Base-by-base conservation (phyloP, 768 basidiomycete species). In the Gymnopilus junonius region DNA sequence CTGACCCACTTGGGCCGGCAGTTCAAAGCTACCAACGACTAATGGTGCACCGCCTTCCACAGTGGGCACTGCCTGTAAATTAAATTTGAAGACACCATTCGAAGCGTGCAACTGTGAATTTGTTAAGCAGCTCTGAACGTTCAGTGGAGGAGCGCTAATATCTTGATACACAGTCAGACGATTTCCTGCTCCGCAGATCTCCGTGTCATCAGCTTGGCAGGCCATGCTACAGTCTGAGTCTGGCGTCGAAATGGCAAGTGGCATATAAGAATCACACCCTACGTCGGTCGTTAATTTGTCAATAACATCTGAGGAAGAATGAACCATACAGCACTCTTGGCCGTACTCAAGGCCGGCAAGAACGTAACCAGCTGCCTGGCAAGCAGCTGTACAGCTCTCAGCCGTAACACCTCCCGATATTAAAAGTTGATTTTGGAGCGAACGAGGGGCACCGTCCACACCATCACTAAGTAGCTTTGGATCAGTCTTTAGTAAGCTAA, bases 161-260 rank as follows among this genome's bases (percentile, higher is more conserved):
- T 51, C 50, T 29, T 29, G 29, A 25, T 51, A 51, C 5, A 51
- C 32, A 31, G 50, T n/a, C n/a, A 45, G 43, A 23, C 43, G 14
- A 46, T 77, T 71, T 2, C 82, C 83, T 1, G 83, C 85, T 32
- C 89, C 90, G 65, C 89, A 90, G 2, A 69, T 66, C 68, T 91
- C 85, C 2, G 70, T 63, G 11, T 83, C 32, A 66, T 89, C 77
- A 8, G 88, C 89, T 1, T 79, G 76, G 71, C 90, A 91, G 17
- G 81, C 66, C 74, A 81, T 79, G 65, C 80, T 81, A 67, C 89
- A 90, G 35, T 89, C 83, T 1, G 84, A 72, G 8, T 70, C 61
- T 17, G 81, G 73, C 7, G 81, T 79, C 2, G 42, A 31, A 6
- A 37, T 37, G 17, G 31, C 53, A 14, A 58, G 11, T 7, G 31